Evolutionary conservation across 768 basidiomycete genomes (phyloP).

Genomic region (Mycena floridula): DNA sequence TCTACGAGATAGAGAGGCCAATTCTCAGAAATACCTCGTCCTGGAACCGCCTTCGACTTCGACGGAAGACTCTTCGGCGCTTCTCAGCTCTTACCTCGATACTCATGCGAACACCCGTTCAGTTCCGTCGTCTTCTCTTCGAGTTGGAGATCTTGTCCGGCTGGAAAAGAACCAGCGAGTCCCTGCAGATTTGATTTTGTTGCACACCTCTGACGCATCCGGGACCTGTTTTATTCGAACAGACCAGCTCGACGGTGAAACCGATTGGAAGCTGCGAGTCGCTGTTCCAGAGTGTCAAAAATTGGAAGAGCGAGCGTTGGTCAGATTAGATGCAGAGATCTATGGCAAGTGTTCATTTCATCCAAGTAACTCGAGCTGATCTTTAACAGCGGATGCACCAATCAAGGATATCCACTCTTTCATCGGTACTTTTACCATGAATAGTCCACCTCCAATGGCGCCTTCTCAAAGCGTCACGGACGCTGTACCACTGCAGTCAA

Average conservation of each 20-base stretch:
- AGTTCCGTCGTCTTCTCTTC: constrained; percentile 81
- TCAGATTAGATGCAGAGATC: constrained; percentile 79
- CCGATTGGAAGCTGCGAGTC: constrained; percentile 96
- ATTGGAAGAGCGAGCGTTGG: constrained; percentile 43
- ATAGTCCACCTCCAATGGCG: constrained; percentile 30
- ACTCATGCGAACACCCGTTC: constrained; percentile 57
- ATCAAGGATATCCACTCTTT: constrained; percentile 97
- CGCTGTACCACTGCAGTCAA: constrained; percentile 5
- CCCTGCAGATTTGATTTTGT: constrained; percentile 87
- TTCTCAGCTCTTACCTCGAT: constrained; percentile 33
- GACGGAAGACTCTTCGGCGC: constrained; percentile 24
- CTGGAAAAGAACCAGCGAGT: constrained; percentile 98
- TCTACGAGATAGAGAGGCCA: constrained; percentile 88
- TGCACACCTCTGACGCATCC: constrained; percentile 81
- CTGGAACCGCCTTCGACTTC: constrained; percentile 49
- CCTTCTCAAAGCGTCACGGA: background rate
- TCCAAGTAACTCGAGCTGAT: constrained; percentile 9
- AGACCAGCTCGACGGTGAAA: constrained; percentile 97
- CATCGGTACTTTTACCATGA: constrained; percentile 84
- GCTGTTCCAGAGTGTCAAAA: constrained; percentile 84
- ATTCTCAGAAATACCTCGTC: constrained; percentile 85
- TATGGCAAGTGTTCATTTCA: constrained; percentile 54
- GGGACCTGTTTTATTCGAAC: constrained; percentile 98
- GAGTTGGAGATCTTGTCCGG: constrained; percentile 85
- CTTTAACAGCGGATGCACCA: constrained; percentile 74